Base-by-base conservation (phyloP, 2,329 filamentous ascomycete genomes). In the Trichophyton benhamiae region DNA sequence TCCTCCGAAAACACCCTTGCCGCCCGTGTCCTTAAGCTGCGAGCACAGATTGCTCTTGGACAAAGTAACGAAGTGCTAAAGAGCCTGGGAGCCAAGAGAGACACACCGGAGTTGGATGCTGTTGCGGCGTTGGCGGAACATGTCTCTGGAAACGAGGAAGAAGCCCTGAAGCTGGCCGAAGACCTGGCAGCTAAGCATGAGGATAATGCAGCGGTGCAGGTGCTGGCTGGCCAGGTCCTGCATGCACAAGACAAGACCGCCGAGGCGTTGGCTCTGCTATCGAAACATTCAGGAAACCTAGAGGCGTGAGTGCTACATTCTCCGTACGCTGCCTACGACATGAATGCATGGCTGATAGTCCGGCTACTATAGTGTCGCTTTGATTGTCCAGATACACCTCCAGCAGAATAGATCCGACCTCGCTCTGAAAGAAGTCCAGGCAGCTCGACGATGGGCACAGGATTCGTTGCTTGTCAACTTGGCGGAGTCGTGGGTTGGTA, bases 401-500 rank as follows among this genome's bases (percentile, higher is more conserved):
- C 83, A 89, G 68, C 90, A 96, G 72, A 96, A 96, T 79, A 84
- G 92, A 67, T 87, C 87, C 69, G 92, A 97, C 73, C 83, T 96
- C 57, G 94, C 94, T 1, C 69, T 91, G 11, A 96, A 96, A 76
- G 92, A 96, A 77, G 91, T 95, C 42, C 79, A 85, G 59, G 84
- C 87, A 41, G 94, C 94, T 41, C 85, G 91, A 72, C 84, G 89
- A 75, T 97, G 92, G 89, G 94, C 92, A 6, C 92, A 99, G 76
- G 94, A 97, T 72, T 95, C 87, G 67, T 78, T 97, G 44, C 79
- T 97, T 58, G 89, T 97, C 66, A 97, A 99, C 75, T 77, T 99
- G 66, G 91, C 91, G 6, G 94, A 99, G 77, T 89, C 89, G 6
- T 99, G 92, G 94, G 88, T 96, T 65, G 91, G 91, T 30, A 76